Base-by-base conservation (phyloP, 116 monocot species). In the Phalaenopsis hybrid region DNA sequence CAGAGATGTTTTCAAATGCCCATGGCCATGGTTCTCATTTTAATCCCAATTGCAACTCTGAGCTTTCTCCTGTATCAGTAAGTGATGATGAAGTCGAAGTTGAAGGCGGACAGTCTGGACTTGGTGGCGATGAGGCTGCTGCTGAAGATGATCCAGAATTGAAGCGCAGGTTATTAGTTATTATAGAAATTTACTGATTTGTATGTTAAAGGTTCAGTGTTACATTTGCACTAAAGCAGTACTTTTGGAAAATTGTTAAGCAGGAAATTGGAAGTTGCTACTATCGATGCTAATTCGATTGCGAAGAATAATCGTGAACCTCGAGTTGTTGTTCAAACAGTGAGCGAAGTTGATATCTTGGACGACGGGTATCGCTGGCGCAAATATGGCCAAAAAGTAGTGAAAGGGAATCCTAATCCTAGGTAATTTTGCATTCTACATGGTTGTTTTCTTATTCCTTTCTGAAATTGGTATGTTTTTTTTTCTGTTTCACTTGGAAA, bases 311-410 rank as follows among this genome's bases (percentile, higher is more conserved):
- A 90, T 57, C 89, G 92, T 78, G 96, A 96, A 81, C 97, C 97
- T 81, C 91, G 97, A 82, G 97, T 97, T 74, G 97, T 97, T 78
- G 94, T 97, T 50, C 97, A 97, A 92, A 97, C 97, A 75, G 81
- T 97, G 57, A 97, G 97, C 86, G 94, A 94, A 79, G 93, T 97
- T 79, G 97, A 97, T 79, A 91, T 97, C 81, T 83, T 97, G 84
- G 97, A 97, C 83, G 97, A 97, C 87, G 97, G 94, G 65, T 97
- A 97, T 76, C 94, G 94, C 55, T 97, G 97, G 97, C 91, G 97
- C 63, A 97, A 97, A 79, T 94, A 97, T 87, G 97, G 97, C 33
- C 97, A 97, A 82, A 97, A 97, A 85, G 97, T 97, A 73, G 97
- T 97, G 49, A 97, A 93, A 90, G 97, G 97, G 52, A 96, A 96